Conservation (phyloP, 345 rosid species). For the Geranium brycei region DNA sequence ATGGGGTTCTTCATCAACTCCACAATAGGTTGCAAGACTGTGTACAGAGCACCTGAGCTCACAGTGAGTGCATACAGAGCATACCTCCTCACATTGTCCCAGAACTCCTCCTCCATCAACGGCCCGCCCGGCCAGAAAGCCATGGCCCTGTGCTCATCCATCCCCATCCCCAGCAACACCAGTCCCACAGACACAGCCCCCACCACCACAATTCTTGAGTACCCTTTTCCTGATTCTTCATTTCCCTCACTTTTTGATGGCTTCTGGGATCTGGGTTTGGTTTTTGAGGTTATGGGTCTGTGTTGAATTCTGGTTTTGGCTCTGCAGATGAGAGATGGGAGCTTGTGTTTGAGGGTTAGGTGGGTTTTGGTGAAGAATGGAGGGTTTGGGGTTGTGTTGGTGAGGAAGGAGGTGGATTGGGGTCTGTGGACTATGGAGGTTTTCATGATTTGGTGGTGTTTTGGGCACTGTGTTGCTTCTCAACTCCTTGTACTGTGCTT, state of each 20-base stretch:
- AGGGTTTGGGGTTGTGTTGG: constrained; percentile 6
- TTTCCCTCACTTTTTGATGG: background rate
- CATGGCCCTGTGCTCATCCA: constrained; percentile 48
- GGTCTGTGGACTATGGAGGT: constrained; percentile 5
- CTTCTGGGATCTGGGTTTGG: constrained; percentile 3
- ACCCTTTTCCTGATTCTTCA: constrained; percentile 13
- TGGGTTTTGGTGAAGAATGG: constrained; percentile 3
- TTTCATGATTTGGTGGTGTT: constrained; percentile 21
- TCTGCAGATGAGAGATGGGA: background rate
- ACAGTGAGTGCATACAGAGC: constrained; percentile 88
- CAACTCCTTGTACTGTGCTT: background rate
- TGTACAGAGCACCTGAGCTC: constrained; percentile 78
- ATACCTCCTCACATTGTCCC: constrained; percentile 96
- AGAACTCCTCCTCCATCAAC: constrained; percentile 77
- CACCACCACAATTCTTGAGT: constrained; percentile 26
- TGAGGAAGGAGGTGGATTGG: constrained; percentile 12
- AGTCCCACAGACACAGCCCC: constrained; percentile 52
- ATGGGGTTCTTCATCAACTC: constrained; percentile 81
- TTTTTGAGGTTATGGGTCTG: background rate
- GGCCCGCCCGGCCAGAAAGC: constrained; percentile 93
- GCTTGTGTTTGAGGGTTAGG: constrained; percentile 1
- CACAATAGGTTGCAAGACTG: constrained; percentile 41
- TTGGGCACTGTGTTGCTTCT: background rate
- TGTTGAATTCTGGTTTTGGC: background rate
- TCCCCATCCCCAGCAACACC: constrained; percentile 30